Evolutionary conservation across 83 land plant genomes (phyloP).

Genomic region (Picea mariana): DNA sequence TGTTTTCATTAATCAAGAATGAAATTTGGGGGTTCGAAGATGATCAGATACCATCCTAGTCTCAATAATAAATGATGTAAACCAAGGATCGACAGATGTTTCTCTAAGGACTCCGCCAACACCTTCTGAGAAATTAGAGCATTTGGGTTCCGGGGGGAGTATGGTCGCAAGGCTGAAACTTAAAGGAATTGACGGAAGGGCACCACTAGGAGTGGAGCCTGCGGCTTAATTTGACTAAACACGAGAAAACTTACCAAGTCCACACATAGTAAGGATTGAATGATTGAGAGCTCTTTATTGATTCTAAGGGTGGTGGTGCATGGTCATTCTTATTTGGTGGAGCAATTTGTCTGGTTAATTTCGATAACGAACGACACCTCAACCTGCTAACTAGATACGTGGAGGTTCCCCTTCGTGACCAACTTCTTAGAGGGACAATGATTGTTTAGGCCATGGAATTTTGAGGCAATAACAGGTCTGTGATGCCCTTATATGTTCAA

Average conservation of each 20-base stretch:
- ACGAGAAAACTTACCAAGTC: not conserved
- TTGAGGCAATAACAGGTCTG: slow-evolving; percentile 45
- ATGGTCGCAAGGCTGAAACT: no score
- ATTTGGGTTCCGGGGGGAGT: no score
- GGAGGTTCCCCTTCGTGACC: slow-evolving; percentile 22
- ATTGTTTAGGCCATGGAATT: slow-evolving; percentile 24
- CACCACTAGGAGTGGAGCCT: no score
- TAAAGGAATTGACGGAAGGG: no score
- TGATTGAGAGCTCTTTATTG: slow-evolving; percentile 12
- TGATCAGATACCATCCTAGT: no score
- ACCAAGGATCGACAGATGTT: no score
- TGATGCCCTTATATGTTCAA: slow-evolving; percentile 42
- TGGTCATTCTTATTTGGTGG: slow-evolving; percentile 18
- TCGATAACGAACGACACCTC: slow-evolving; percentile 72
- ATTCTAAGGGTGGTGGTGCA: slow-evolving; percentile 25
- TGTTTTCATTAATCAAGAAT: no score
- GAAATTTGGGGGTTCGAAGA: no score
- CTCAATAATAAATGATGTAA: no score
- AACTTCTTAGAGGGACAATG: slow-evolving; percentile 18
- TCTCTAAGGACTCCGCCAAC: no score
- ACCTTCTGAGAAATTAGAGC: no score
- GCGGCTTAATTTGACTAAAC: no score
- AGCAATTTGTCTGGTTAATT: slow-evolving; percentile 69
- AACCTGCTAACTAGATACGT: slow-evolving; percentile 64
- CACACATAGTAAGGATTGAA: slow-evolving; percentile 19